A percentile compares a stretch with the other conserved stretches of the same genome.
Evolutionary conservation across 768 basidiomycete genomes (phyloP).

Genomic region (Leccinum imitatum): DNA sequence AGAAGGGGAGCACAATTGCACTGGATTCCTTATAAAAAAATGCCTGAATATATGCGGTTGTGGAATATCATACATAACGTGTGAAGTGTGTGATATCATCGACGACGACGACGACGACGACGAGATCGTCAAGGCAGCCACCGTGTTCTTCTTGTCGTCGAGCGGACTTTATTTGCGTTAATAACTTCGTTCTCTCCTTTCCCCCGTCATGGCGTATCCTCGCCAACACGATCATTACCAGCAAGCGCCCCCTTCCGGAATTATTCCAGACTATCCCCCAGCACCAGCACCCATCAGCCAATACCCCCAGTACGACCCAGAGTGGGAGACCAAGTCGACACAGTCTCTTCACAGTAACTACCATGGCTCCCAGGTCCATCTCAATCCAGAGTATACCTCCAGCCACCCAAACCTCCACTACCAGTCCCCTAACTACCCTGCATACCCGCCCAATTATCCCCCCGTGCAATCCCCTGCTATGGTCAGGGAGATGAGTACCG

Average conservation of each 20-base stretch:
- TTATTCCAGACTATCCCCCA: slow-evolving; percentile 39
- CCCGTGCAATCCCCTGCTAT: slow-evolving; percentile 52
- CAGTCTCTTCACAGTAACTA: slow-evolving; percentile 61
- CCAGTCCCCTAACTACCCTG: slow-evolving; percentile 45
- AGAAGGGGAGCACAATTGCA: not conserved
- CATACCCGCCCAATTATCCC: slow-evolving; percentile 53
- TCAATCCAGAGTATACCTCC: slow-evolving; percentile 62
- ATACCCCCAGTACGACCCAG: slow-evolving; percentile 44
- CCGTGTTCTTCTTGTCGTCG: not conserved
- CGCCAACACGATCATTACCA: slow-evolving; percentile 55
- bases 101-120: not conserved
- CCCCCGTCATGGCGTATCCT: slow-evolving; percentile 50
- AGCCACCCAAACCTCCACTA: slow-evolving; percentile 41
- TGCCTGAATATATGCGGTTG: not conserved
- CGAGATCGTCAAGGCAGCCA: not conserved
- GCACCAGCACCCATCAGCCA: slow-evolving; percentile 23
- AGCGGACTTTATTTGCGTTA: slow-evolving; percentile 19
- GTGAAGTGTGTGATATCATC: not conserved
- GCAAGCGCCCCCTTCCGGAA: slow-evolving; percentile 32
- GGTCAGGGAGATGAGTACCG: slow-evolving; percentile 47
- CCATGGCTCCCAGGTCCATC: slow-evolving; percentile 70
- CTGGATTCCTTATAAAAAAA: not conserved
- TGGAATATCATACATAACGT: not conserved
- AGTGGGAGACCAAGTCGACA: slow-evolving; percentile 52
- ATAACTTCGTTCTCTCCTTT: not conserved